phyloP scores from a whole-genome alignment of 1,139 yeast species.

The Magnusiomyces paraingens region DNA sequence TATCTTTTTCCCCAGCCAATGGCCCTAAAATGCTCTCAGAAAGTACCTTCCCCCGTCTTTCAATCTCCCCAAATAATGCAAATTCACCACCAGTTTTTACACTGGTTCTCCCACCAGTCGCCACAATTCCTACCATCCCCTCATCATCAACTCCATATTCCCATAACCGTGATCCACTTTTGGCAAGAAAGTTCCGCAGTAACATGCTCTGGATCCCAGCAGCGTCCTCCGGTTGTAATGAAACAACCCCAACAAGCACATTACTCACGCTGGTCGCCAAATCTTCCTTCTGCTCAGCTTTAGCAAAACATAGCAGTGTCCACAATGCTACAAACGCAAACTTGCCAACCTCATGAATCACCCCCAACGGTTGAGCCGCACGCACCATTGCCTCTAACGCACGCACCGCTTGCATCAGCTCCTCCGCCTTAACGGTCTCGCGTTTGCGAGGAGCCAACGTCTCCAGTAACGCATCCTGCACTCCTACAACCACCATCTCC shows the following conservation, averaged over 20 bases:
- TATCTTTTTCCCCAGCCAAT: slow-evolving; percentile 32
- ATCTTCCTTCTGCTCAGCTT: not conserved
- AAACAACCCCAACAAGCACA: not conserved
- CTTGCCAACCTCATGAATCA: slow-evolving; percentile 3
- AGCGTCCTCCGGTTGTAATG: slow-evolving; percentile 6
- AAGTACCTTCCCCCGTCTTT: slow-evolving; percentile 44
- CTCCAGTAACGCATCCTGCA: slow-evolving; percentile 32
- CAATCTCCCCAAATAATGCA: slow-evolving; percentile 37
- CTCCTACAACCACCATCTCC: slow-evolving; percentile 51
- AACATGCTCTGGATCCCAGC: slow-evolving; percentile 3
- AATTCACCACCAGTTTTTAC: slow-evolving; percentile 10
- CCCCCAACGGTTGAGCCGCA: not conserved
- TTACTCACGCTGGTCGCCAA: no score
- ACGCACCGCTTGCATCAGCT: not conserved
- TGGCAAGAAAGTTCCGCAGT: not conserved
- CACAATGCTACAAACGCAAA: not conserved
- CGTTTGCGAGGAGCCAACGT: slow-evolving; percentile 16
- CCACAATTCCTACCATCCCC: slow-evolving; percentile 22
- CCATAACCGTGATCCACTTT: not conserved
- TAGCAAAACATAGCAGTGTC: slow-evolving; percentile 1
- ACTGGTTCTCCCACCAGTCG: slow-evolving; percentile 38
- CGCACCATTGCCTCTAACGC: not conserved
- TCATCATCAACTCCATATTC: not conserved
- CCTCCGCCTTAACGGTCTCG: not conserved
- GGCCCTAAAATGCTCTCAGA: slow-evolving; percentile 38